These are phyloP conservation scores for Kregervanrija fluxuum DNA, from an alignment of 805 yeast species.

Conservation along the genomic window DNA sequence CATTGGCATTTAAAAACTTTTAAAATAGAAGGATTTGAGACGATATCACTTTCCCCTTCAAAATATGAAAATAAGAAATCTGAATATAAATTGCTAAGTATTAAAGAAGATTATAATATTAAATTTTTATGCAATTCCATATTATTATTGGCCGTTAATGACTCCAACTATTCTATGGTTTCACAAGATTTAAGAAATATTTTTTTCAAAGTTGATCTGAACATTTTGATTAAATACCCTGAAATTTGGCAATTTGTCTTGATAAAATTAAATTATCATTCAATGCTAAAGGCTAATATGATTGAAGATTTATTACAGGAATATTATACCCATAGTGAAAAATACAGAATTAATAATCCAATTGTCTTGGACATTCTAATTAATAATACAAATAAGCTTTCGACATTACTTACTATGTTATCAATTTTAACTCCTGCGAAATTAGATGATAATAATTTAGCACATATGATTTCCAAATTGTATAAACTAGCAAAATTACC, in stretches of 20 bases:
- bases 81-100: conserved; percentile 7
- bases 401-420: conserved; percentile 10
- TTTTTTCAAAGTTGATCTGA: conserved; percentile 13
- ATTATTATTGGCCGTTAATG: conserved; percentile 15
- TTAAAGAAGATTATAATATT: conserved; percentile 21
- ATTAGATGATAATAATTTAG: conserved; percentile 22
- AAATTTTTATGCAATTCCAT: conserved; percentile 25
- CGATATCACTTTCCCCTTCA: conserved; percentile 9
- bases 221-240: conserved; percentile 18
- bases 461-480: conserved; percentile 20
- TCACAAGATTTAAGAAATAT: conserved; percentile 14
- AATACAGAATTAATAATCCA: conserved; percentile 7
- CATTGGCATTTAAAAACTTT: conserved; percentile 27
- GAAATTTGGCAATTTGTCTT: conserved; percentile 26
- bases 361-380: conserved; percentile 19
- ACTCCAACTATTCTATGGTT: conserved; percentile 9
- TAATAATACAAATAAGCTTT: conserved; percentile 10
- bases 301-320: conserved; percentile 13
- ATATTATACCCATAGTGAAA: conserved; percentile 10
- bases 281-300: conserved; percentile 10
- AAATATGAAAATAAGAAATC: conserved; percentile 8
- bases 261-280: conserved; percentile 18
- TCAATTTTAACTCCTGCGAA: conserved; percentile 5
- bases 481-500: conserved; percentile 18
- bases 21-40: conserved; percentile 25